Conservation (phyloP, 225 moss, liverwort and hornwort genomes). For the Climacium dendroides region DNA sequence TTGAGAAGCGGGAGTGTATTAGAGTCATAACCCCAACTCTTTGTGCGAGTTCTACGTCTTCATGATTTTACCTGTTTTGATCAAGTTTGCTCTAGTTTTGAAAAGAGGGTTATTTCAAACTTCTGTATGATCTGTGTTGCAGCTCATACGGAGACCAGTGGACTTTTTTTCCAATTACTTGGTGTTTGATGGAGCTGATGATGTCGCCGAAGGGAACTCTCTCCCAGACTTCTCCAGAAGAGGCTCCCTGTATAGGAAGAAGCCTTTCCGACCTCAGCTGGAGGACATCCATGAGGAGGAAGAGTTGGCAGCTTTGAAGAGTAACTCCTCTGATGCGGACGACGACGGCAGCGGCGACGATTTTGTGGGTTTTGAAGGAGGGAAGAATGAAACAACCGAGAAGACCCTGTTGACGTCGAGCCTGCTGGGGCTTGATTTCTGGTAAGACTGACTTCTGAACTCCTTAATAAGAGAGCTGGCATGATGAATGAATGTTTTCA, state of each 20-base stretch:
- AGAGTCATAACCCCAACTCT: not conserved
- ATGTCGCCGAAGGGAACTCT: not conserved
- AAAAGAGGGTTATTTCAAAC: not conserved
- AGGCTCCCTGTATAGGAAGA: not conserved
- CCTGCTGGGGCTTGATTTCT: constrained; percentile 21
- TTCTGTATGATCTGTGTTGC: not conserved
- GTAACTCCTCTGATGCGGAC: not conserved
- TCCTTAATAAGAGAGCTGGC: not conserved
- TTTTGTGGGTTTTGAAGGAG: not conserved
- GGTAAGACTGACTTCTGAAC: not conserved
- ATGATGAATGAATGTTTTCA: not conserved
- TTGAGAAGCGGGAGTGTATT: not conserved
- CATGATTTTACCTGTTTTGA: not conserved
- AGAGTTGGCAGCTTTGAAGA: constrained; percentile 16
- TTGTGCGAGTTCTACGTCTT: not conserved
- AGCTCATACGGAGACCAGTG: constrained; percentile 21
- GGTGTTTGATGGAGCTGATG: not conserved
- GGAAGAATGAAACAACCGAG: not conserved
- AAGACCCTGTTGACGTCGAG: not conserved
- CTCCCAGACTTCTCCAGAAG: constrained; percentile 11
- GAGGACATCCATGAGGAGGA: constrained; percentile 35
- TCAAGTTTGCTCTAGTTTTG: not conserved
- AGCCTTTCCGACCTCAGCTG: constrained; percentile 21
- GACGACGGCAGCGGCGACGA: not conserved
- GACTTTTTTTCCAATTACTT: constrained; percentile 2